phyloP scores from a whole-genome alignment of 176 grass and related monocot genomes.

The Themeda triandra region DNA sequence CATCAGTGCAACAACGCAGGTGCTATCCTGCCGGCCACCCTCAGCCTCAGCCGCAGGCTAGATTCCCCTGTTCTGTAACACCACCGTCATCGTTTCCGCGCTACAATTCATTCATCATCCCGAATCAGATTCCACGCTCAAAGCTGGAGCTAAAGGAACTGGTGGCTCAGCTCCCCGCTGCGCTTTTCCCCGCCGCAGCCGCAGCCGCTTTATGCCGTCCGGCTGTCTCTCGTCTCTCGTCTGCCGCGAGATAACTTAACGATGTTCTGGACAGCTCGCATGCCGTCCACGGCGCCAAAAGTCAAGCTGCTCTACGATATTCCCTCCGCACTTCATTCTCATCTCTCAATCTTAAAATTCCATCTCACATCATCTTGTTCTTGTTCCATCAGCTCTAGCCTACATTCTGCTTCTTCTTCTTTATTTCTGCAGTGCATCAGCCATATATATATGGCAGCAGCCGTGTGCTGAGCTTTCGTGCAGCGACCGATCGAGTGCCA shows the following conservation, averaged over 20 bases:
- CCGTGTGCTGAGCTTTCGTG: background rate
- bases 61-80: background rate
- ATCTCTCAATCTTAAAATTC: background rate
- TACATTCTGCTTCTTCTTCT: background rate
- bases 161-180: background rate
- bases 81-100: background rate
- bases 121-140: conserved; percentile 33
- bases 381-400: background rate
- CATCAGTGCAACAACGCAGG: background rate
- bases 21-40: background rate
- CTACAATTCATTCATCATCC: background rate
- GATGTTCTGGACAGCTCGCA: conserved; percentile 12
- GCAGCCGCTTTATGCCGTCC: background rate
- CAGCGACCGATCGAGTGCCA: background rate
- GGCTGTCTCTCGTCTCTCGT: too few relatives aligned
- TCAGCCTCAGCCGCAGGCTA: background rate
- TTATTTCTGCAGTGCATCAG: background rate
- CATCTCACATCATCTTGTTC: background rate
- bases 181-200: background rate
- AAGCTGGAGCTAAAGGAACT: conserved; percentile 12
- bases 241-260: background rate
- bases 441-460: background rate
- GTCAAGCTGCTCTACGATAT: background rate
- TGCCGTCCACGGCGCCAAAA: background rate
- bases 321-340: conserved; percentile 6